Evolutionary conservation across 352 stramenopile genomes (phyloP), one percentile per base, ranked within the genome.

Genomic region (Thalassiosira sp.): DNA sequence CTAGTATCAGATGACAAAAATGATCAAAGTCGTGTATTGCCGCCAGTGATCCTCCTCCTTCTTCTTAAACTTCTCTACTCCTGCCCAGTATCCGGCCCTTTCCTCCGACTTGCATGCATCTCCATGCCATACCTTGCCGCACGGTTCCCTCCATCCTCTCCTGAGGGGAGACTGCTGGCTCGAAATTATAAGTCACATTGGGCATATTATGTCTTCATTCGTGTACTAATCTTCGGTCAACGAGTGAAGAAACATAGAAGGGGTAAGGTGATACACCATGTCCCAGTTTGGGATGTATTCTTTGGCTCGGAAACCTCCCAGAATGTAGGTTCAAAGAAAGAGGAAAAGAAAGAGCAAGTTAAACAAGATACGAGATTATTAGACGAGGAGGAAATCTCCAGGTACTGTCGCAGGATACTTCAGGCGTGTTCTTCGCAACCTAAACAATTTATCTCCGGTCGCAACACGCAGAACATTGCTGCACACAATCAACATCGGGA

Each of bases 161-260:
- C 5, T 28, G 49, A 76, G 22, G 67, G 61, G 13, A 61, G 33
- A 53, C n/a, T 66, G 53, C 60, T 83, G 24, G 56, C 74, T 1
- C 67, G 25, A 52, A 5, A 54, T 1, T 81, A 79, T 25, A 88
- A 88, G 56, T 79, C 63, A 37, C 81, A 88, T 35, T 74, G 62
- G 43, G 81, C 81, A 16, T 88, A 85, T 52, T 77, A 72, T 58
- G 45, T 85, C n/a, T 82, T 88, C 16, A 78, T 85, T 40, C 58
- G 58, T 16, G 49, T 62, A 2, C 60, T 88, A 5, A 64, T 84
- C 18, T 61, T 88, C 8, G 81, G 81, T n/a, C 48, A 80, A 43
- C 40, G 66, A 15, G 69, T 83, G 13, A 87, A 85, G 59, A 73
- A 71, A 31, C 62, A 76, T 60, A 66, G 70, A 59, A 42, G 15